These are phyloP conservation scores for Chrysosporium keratinophilum DNA, from an alignment of 2,329 filamentous ascomycete species.

Conservation along the genomic window DNA sequence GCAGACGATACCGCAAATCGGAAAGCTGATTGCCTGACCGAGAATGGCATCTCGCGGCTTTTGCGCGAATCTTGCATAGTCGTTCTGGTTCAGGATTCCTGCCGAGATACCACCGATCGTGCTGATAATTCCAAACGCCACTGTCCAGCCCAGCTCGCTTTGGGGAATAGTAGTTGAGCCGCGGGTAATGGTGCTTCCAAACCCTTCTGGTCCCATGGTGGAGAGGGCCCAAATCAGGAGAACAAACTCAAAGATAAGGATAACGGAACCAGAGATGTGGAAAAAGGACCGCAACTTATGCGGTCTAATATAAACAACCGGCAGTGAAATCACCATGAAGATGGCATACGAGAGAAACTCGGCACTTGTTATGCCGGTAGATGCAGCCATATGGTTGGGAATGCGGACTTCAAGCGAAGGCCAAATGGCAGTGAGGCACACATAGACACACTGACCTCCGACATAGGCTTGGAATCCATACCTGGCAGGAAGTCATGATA, in stretches of 20 bases:
- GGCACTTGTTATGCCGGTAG: slow-evolving; percentile 27
- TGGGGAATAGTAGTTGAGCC: slow-evolving; percentile 1
- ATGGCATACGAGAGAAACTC: slow-evolving; percentile 30
- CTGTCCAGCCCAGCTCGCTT: slow-evolving; percentile 28
- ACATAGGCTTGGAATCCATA: slow-evolving; percentile 31
- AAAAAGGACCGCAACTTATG: slow-evolving; percentile 18
- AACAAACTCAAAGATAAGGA: slow-evolving; percentile 13
- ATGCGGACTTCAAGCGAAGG: slow-evolving; percentile 27
- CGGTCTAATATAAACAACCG: slow-evolving; percentile 38
- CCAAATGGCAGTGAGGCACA: slow-evolving; percentile 16
- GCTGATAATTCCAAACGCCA: slow-evolving; percentile 33
- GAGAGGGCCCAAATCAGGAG: slow-evolving; percentile 14
- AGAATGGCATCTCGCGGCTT: slow-evolving; percentile 34
- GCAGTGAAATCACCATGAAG: slow-evolving; percentile 30
- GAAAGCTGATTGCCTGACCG: slow-evolving; percentile 33
- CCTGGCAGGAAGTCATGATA: slow-evolving; percentile 23
- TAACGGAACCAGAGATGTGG: slow-evolving; percentile 9
- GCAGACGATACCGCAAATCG: slow-evolving; percentile 10
- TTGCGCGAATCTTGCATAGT: slow-evolving; percentile 37
- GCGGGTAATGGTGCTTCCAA: slow-evolving; percentile 10
- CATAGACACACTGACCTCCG: slow-evolving; percentile 29
- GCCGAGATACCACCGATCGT: slow-evolving; percentile 39
- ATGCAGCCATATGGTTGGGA: slow-evolving; percentile 27
- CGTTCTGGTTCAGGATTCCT: slow-evolving; percentile 38
- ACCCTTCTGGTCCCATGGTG: slow-evolving; percentile 11